Evolutionary conservation across 2,329 filamentous ascomycete genomes (phyloP), one percentile per base, ranked within the genome.

Genomic region (Thielaviopsis musarum): DNA sequence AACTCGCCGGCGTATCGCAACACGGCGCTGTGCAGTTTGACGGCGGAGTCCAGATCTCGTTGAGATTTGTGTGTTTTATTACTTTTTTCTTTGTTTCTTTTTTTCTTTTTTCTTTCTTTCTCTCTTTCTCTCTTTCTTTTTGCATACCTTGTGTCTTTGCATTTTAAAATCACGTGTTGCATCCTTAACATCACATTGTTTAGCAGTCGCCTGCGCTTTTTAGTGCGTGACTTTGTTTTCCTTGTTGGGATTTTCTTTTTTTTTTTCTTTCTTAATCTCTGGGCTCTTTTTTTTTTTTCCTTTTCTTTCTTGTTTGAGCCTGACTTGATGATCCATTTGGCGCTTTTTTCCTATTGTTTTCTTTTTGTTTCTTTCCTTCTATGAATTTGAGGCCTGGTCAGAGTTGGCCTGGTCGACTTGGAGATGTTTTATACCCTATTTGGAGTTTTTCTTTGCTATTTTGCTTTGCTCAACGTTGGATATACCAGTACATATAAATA

Each of bases 1-100:
- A 79, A 80, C 65, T 79, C 78, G 3, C 78, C 78, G 5, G 77
- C 78, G 5, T 81, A 82, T 64, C 73, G 73, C 28, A 72, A 76
- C 41, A 74, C 71, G 2, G 78, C 77, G 0, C 79, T 81, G n/a
- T 80, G 78, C 77, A 73, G 76, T n/a, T 34, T 7, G 30, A 79
- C 63, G 69, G 49, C 45, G 5, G 15, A 51, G 22, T 17, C 22
- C 38, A 45, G 38, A 45, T 45, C 38, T 45, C 38, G 38, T n/a
- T 45, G 15, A 17, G 49, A 21, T 54, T 48, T 52, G 51, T 52
- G 61, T 52, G 15, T 49, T 53, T 24, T 45, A 38, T 30, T 19
- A 53, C 49, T 52, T 54, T 51, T 28, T 53, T 59, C 55, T 56
- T 26, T 45, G 56, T 57, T 56, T 54, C 45, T 56, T 34, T 63